phyloP scores from a whole-genome alignment of 805 yeast genomes.

The Starmera amethionina region DNA sequence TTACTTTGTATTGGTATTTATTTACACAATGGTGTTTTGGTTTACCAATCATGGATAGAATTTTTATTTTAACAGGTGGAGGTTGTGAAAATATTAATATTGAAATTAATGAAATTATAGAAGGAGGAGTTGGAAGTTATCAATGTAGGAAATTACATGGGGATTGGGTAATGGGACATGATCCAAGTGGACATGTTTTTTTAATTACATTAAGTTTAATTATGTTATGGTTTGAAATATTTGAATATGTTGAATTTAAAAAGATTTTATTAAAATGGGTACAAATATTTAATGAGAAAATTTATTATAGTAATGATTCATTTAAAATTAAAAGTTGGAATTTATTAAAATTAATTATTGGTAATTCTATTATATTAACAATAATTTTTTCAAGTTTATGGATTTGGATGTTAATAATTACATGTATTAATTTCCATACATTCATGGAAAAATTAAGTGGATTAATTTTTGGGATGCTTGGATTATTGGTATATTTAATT shows the following conservation, averaged over 20 bases:
- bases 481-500: constrained; percentile 29
- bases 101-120: too few species aligned
- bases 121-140: constrained; percentile 9
- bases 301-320: background rate
- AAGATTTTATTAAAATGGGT: background rate
- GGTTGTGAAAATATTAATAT: constrained; percentile 33
- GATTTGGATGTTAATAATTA: constrained; percentile 83
- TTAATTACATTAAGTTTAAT: constrained; percentile 57
- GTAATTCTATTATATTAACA: constrained; percentile 17
- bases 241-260: constrained; percentile 28
- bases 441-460: constrained; percentile 68
- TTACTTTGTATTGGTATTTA: constrained; percentile 71
- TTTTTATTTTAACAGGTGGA: constrained; percentile 80
- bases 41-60: constrained; percentile 78
- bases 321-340: background rate
- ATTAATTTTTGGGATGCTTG: constrained; percentile 47
- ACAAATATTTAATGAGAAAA: background rate
- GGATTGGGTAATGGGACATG: constrained; percentile 79
- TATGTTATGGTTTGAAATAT: constrained; percentile 55
- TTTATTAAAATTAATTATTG: background rate
- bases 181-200: constrained; percentile 92
- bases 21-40: constrained; percentile 88
- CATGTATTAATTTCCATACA: constrained; percentile 80
- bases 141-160: constrained; percentile 55
- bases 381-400: constrained; percentile 39